A percentile compares a stretch with the other conserved stretches of the same genome.
These are phyloP conservation scores for Handroanthus guayacan DNA, from an alignment of 257 asterid species.

Conservation along the genomic window DNA sequence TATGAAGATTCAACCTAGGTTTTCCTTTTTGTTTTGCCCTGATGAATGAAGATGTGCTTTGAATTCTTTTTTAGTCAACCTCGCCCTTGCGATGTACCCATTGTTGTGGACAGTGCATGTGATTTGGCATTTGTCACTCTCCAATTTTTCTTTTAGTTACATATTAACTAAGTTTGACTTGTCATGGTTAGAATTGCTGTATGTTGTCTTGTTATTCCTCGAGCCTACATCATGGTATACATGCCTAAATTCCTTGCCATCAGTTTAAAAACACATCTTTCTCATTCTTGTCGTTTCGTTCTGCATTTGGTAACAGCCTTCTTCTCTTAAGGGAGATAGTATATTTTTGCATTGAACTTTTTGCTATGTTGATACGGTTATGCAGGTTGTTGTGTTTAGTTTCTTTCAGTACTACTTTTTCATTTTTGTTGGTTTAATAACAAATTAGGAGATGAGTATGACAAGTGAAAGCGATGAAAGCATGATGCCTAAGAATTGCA, in stretches of 20 bases:
- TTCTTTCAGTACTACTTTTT: neutral
- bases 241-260: neutral
- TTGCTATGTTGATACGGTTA: neutral
- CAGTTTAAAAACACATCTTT: neutral
- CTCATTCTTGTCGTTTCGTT: neutral
- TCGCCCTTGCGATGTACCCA: slow-evolving; percentile 1
- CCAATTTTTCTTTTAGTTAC: neutral
- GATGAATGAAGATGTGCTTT: slow-evolving; percentile 4
- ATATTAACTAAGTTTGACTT: slow-evolving; percentile 16
- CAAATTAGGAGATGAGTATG: slow-evolving; percentile 48
- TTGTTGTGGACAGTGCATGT: neutral
- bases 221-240: slow-evolving; percentile 5
- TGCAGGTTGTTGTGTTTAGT: slow-evolving; percentile 1
- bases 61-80: neutral
- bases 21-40: neutral
- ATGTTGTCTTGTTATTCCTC: slow-evolving; percentile 17
- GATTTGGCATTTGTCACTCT: neutral
- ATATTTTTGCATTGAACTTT: neutral
- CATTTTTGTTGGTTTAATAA: neutral
- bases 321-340: neutral
- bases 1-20: neutral
- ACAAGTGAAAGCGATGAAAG: slow-evolving; percentile 61
- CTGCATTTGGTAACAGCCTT: neutral
- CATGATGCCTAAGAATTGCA: slow-evolving; percentile 45
- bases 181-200: neutral